phyloP scores from a whole-genome alignment of 1,284 basidiomycete genomes.

The Fomes fomentarius region DNA sequence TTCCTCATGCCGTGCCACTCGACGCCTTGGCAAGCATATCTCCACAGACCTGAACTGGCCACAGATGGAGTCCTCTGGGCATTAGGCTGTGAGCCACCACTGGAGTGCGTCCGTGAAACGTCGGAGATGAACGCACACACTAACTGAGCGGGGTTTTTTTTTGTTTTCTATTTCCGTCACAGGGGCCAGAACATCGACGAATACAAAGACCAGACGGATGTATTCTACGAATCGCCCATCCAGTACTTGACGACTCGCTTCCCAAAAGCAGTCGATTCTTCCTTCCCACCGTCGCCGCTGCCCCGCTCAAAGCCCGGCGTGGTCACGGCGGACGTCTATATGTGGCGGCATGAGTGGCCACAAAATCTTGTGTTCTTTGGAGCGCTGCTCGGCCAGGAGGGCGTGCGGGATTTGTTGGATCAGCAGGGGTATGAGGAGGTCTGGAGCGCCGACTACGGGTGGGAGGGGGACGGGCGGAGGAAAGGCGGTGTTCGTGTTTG shows the following conservation, averaged over 20 bases:
- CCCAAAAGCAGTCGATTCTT: constrained; percentile 59
- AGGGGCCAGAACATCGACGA: constrained; percentile 53
- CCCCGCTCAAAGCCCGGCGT: constrained; percentile 59
- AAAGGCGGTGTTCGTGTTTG: constrained; percentile 77
- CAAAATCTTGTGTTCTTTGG: constrained; percentile 83
- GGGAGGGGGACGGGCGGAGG: constrained; percentile 82
- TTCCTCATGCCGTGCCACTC: constrained; percentile 98
- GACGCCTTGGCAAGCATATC: constrained; percentile 91
- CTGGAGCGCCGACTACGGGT: constrained; percentile 69
- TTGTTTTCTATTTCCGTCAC: too few relatives aligned
- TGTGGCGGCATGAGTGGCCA: constrained; percentile 80
- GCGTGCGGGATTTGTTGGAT: constrained; percentile 53
- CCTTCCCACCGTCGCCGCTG: constrained; percentile 68
- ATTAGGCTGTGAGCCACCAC: constrained; percentile 89
- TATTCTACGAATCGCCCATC: constrained; percentile 81
- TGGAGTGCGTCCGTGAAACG: constrained; percentile 54
- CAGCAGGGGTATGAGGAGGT: constrained; percentile 69
- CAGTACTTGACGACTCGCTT: constrained; percentile 70
- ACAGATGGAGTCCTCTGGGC: constrained; percentile 70
- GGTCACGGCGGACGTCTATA: constrained; percentile 24
- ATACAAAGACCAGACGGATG: constrained; percentile 84
- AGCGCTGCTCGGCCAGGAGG: constrained; percentile 57
- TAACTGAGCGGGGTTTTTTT: constrained; percentile 6
- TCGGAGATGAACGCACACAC: constrained; percentile 5
- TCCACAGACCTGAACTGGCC: constrained; percentile 72